Conservation (phyloP, 2,329 filamentous ascomycete genomes). For the Aspergillus caelatus region DNA sequence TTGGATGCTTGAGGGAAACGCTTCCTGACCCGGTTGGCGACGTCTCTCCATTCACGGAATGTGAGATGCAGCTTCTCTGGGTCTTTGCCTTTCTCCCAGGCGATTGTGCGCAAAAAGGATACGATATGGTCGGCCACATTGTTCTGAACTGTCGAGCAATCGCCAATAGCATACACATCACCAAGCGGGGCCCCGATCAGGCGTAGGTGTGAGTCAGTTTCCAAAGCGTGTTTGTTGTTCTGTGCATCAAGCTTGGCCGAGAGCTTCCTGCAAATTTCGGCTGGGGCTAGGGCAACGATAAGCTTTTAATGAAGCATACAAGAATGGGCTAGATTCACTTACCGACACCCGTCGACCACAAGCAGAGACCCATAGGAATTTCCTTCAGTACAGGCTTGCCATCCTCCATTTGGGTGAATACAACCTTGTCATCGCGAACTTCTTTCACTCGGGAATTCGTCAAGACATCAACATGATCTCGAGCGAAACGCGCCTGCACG, state of each 20-base stretch:
- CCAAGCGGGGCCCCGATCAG: constrained; percentile 86
- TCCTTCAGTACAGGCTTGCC: constrained; percentile 84
- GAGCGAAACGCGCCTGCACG: constrained; percentile 71
- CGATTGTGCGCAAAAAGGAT: constrained; percentile 82
- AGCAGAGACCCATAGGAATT: constrained; percentile 90
- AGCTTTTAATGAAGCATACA: constrained; percentile 5
- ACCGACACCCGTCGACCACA: constrained; percentile 94
- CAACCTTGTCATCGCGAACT: constrained; percentile 77
- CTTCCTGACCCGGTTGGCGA: constrained; percentile 80
- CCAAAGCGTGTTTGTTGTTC: constrained; percentile 86
- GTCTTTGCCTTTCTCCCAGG: constrained; percentile 89
- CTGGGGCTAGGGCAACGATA: constrained; percentile 59
- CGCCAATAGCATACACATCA: constrained; percentile 94
- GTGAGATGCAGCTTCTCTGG: constrained; percentile 84
- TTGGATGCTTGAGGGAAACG: constrained; percentile 88
- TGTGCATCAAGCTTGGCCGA: constrained; percentile 77
- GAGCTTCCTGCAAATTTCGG: constrained; percentile 75
- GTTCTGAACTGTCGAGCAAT: constrained; percentile 96
- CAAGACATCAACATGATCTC: constrained; percentile 87
- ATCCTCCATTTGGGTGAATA: constrained; percentile 83
- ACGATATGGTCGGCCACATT: constrained; percentile 92
- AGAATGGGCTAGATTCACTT: constrained; percentile 24
- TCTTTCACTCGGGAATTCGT: constrained; percentile 94
- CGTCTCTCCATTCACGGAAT: constrained; percentile 83
- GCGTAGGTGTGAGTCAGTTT: constrained; percentile 91